Percentiles rank a stretch among this genome's conserved stretches.
Conservation (phyloP, 2,329 filamentous ascomycete species). For the Coleophoma cylindrospora region DNA sequence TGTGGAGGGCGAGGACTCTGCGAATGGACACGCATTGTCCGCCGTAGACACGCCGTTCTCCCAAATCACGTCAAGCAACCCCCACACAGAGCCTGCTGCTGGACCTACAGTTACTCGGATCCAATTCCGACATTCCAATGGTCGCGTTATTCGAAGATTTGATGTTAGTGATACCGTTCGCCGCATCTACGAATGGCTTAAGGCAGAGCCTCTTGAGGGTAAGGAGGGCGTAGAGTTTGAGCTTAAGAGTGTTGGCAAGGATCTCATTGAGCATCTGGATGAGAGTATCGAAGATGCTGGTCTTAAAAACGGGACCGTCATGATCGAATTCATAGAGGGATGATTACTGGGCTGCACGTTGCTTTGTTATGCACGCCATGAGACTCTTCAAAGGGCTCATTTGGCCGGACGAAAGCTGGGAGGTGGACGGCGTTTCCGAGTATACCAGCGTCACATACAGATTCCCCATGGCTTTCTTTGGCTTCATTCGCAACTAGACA, state of each 20-base stretch:
- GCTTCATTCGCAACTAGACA: too few relatives aligned
- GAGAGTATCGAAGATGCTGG: constrained; percentile 74
- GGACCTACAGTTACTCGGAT: constrained; percentile 77
- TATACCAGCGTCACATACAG: too few relatives aligned
- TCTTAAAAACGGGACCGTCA: constrained; percentile 87
- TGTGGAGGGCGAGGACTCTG: constrained; percentile 28
- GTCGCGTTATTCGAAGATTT: constrained; percentile 86
- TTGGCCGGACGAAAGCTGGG: too few relatives aligned
- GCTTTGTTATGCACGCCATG: not conserved
- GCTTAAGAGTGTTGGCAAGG: constrained; percentile 80
- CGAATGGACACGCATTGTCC: constrained; percentile 20
- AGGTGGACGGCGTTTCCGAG: not conserved
- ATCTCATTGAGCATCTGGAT: constrained; percentile 73
- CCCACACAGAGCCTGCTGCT: constrained; percentile 75
- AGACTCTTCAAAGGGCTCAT: too few relatives aligned
- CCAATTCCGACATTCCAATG: constrained; percentile 83
- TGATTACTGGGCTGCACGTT: not conserved
- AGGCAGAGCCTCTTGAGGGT: constrained; percentile 77
- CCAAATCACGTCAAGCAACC: constrained; percentile 64
- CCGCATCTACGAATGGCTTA: constrained; percentile 94
- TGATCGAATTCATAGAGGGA: constrained; percentile 79
- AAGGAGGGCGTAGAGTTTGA: constrained; percentile 79
- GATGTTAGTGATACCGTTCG: constrained; percentile 68
- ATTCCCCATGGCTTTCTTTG: too few relatives aligned
- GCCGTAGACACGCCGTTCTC: constrained; percentile 47